Conservation (phyloP, 2,329 filamentous ascomycete genomes). For the Arthrobotrys pseudoclavata region DNA sequence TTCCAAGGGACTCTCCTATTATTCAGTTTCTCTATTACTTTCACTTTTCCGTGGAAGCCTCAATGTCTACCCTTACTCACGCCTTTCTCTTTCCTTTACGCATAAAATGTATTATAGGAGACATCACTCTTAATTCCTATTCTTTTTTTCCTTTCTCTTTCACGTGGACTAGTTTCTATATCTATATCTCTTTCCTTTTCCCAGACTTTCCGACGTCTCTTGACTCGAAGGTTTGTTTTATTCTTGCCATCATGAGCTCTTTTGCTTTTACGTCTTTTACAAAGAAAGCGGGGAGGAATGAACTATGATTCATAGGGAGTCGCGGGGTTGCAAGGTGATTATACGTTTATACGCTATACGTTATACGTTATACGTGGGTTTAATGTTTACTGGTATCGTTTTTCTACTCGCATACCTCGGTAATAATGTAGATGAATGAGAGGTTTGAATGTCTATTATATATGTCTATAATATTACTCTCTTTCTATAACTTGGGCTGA, state of each 20-base stretch:
- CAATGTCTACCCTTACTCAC: constrained; percentile 6
- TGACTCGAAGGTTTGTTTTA: constrained; percentile 1
- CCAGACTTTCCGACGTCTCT: neutral
- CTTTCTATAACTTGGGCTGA: no score
- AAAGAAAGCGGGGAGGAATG: constrained; percentile 3
- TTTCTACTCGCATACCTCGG: neutral
- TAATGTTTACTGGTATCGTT: constrained; percentile 20
- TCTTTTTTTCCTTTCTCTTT: constrained; percentile 17
- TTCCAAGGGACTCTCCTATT: constrained; percentile 31
- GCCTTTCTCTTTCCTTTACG: constrained; percentile 2
- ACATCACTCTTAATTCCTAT: constrained; percentile 25
- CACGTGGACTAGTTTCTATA: neutral
- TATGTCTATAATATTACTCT: no score
- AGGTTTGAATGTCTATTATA: constrained; percentile 6
- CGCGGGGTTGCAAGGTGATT: constrained; percentile 5
- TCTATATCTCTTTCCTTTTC: neutral
- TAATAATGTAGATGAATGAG: constrained; percentile 8
- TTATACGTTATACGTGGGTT: constrained; percentile 4
- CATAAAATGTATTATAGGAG: constrained; percentile 45
- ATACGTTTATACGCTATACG: neutral
- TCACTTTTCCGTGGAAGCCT: constrained; percentile 5
- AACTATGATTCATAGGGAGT: constrained; percentile 19
- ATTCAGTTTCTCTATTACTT: constrained; percentile 14
- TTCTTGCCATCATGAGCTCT: constrained; percentile 2
- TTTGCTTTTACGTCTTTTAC: constrained; percentile 16